phyloP scores from a whole-genome alignment of 331 rosid species.

The Stylosanthes scabra region DNA sequence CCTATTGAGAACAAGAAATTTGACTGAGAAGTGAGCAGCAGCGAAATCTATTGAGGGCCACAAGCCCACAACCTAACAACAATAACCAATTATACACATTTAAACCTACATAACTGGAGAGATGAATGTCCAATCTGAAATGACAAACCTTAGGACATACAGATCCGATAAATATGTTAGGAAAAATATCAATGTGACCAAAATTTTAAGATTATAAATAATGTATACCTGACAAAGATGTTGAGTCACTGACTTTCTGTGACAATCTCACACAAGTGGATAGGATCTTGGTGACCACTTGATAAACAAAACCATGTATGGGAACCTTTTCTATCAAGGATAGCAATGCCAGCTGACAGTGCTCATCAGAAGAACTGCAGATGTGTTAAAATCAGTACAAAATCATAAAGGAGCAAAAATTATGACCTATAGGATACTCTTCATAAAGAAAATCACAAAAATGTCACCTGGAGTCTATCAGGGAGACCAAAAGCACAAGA shows the following conservation, averaged over 20 bases:
- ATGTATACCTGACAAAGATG: slow-evolving; percentile 64
- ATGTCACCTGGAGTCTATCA: slow-evolving; percentile 78
- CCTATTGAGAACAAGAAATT: not conserved
- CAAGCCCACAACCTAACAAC: slow-evolving; percentile 10
- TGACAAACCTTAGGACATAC: not conserved
- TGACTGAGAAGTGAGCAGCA: not conserved
- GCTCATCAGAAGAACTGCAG: slow-evolving; percentile 74
- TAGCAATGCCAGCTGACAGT: slow-evolving; percentile 66
- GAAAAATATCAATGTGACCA: slow-evolving; percentile 3
- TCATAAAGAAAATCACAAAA: slow-evolving; percentile 18
- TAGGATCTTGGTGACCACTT: slow-evolving; percentile 66
- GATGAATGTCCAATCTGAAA: not conserved
- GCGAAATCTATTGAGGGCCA: not conserved
- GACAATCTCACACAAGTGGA: slow-evolving; percentile 66
- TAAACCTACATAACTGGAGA: not conserved
- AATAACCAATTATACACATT: not conserved
- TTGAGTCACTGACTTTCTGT: slow-evolving; percentile 49
- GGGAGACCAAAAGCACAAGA: slow-evolving; percentile 73
- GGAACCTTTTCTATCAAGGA: slow-evolving; percentile 72
- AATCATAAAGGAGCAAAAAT: slow-evolving; percentile 28
- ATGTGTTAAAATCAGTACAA: slow-evolving; percentile 39
- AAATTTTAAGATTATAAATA: slow-evolving; percentile 18
- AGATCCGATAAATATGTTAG: not conserved
- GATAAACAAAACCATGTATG: slow-evolving; percentile 56
- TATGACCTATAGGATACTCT: slow-evolving; percentile 11